Evolutionary conservation across 306 rosid genomes (phyloP).

Genomic region (Mimosa bimucronata): DNA sequence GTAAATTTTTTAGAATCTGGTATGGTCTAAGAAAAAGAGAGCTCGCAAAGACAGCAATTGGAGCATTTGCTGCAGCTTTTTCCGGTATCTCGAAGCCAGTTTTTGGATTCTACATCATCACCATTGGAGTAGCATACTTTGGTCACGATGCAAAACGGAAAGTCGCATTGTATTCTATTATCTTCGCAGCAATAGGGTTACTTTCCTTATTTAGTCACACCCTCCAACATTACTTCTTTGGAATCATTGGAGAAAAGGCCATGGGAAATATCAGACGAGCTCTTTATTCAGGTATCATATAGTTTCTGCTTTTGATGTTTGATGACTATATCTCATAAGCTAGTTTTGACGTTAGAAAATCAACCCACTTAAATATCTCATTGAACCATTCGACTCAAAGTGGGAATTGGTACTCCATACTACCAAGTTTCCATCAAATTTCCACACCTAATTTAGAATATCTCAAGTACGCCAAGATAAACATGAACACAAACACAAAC

Average conservation of each 20-base stretch:
- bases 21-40: constrained; percentile 63
- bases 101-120: constrained; percentile 79
- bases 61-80: constrained; percentile 61
- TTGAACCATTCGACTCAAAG: too few species aligned
- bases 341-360: too few species aligned
- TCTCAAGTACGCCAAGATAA: not conserved
- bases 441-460: not conserved
- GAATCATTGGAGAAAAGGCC: constrained; percentile 89
- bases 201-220: constrained; percentile 76
- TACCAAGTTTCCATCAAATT: not conserved
- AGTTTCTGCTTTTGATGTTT: not conserved
- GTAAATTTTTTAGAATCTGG: constrained; percentile 82
- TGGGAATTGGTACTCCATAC: too few species aligned
- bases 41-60: constrained; percentile 56
- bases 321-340: too few species aligned
- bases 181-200: constrained; percentile 64
- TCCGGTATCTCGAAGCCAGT: constrained; percentile 88
- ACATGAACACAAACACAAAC: not conserved
- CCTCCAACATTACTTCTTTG: constrained; percentile 84
- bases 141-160: constrained; percentile 48
- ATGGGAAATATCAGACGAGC: constrained; percentile 69
- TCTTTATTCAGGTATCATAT: constrained; percentile 69
- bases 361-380: too few species aligned
- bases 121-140: constrained; percentile 80
- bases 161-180: constrained; percentile 64